phyloP scores from a whole-genome alignment of 106 monocot species.

The Gastrodia elata region DNA sequence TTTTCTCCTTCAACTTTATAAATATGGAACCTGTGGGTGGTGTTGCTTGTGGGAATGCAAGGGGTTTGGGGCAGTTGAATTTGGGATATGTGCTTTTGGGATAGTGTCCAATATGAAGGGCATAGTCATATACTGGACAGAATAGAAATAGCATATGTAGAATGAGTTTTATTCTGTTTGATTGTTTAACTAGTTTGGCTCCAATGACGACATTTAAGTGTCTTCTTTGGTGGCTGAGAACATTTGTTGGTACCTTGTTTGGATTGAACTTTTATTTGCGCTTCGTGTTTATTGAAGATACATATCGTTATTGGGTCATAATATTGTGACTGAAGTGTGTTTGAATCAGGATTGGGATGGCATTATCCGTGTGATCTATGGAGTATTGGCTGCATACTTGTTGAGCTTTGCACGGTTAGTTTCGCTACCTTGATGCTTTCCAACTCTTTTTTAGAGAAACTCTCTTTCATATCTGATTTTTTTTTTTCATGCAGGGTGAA shows the following conservation, averaged over 20 bases:
- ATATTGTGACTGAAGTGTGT: background rate
- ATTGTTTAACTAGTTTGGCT: background rate
- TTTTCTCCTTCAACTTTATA: background rate
- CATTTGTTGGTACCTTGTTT: background rate
- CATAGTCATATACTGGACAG: no score
- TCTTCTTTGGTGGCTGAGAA: background rate
- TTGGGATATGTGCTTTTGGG: no score
- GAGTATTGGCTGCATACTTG: slow-evolving; percentile 89
- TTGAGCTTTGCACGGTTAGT: slow-evolving; percentile 81
- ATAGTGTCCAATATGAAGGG: background rate
- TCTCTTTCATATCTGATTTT: background rate
- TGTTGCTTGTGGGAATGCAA: background rate
- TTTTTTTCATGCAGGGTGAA: slow-evolving; percentile 49
- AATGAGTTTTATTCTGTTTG: background rate
- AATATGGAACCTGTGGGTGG: background rate
- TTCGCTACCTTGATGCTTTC: background rate
- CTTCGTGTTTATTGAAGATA: background rate
- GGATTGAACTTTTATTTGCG: background rate
- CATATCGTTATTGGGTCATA: background rate
- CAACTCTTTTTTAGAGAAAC: background rate
- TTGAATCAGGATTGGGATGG: slow-evolving; percentile 73
- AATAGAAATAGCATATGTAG: background rate
- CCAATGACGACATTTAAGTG: background rate
- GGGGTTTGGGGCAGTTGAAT: background rate
- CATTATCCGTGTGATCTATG: slow-evolving; percentile 90